Evolutionary conservation across 208 protist species (phyloP), one percentile per base, ranked within the genome.

Genomic region (Acanthamoeba sp.): DNA sequence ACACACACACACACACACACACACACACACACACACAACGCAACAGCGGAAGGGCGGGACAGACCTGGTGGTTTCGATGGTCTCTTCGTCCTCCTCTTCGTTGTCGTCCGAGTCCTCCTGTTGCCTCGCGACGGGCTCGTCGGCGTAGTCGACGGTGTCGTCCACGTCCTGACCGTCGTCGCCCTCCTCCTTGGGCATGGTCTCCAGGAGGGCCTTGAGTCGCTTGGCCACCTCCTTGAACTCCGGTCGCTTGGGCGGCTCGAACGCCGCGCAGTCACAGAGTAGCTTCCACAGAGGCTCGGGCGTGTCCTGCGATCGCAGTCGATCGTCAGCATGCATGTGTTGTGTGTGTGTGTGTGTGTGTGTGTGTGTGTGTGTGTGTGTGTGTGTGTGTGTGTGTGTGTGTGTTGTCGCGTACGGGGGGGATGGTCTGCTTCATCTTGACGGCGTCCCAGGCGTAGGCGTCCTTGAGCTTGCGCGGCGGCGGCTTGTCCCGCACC

Each of bases 381-480:
- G 50, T 57, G 50, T 22, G 50, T 24, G 50, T 22, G 50, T 24
- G 50, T 22, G 50, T 22, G 50, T 57, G 50, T 57, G 42, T 57
- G 50, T 57, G 50, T 22, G 50, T 22, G 50, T 57, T 71, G 29
- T 73, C 64, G 16, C 59, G 80, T 40, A 64, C 80, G 24, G 80
- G 48, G 34, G 42, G 80, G 38, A 80, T 80, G 38, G 71, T 80
- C 38, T 80, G 71, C 71, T 80, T 80, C 71, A 80, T 80, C 38
- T 80, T 80, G 36, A 36, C 36, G 38, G 71, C 71, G 38, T 80
- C 80, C 42, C 42, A 88, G 80, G 80, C 80, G 29, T 88, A 88
- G 48, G 80, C 80, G 80, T 88, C 80, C 80, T 88, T 88, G 80
- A 88, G 80, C 48, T 88, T 55, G 80, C 80, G 80, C 32, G 50